phyloP scores from a whole-genome alignment of 2,329 filamentous ascomycete species.

The Ophiocordyceps unilateralis region DNA sequence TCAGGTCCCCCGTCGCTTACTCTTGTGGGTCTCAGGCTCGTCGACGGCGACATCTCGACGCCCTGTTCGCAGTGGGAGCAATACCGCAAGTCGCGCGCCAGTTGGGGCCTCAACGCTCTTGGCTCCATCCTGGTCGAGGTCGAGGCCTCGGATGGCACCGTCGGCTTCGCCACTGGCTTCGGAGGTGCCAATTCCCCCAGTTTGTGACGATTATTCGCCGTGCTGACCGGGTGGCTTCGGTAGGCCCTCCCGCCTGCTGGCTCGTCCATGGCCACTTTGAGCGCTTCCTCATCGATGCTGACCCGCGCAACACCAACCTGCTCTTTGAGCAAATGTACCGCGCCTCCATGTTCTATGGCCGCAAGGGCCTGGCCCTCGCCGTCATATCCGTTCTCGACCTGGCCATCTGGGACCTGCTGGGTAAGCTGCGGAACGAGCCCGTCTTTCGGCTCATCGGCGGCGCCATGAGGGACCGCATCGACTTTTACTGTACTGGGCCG shows the following conservation, averaged over 20 bases:
- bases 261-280: slow-evolving; percentile 86
- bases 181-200: slow-evolving; percentile 36
- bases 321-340: slow-evolving; percentile 96
- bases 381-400: slow-evolving; percentile 91
- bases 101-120: slow-evolving; percentile 90
- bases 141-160: slow-evolving; percentile 76
- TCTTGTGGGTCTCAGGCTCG: slow-evolving; percentile 43
- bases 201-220: too few species aligned
- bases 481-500: slow-evolving; percentile 92
- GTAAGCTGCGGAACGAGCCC: slow-evolving; percentile 80
- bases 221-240: neutral
- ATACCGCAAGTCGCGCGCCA: slow-evolving; percentile 74
- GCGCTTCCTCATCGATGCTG: slow-evolving; percentile 74
- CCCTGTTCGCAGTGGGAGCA: slow-evolving; percentile 82
- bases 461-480: slow-evolving; percentile 62
- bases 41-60: slow-evolving; percentile 82
- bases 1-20: slow-evolving; percentile 7
- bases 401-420: slow-evolving; percentile 80
- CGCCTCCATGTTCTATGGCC: slow-evolving; percentile 88
- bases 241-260: slow-evolving; percentile 81
- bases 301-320: slow-evolving; percentile 79
- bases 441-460: slow-evolving; percentile 92
- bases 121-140: slow-evolving; percentile 87
- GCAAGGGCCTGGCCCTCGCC: slow-evolving; percentile 77
- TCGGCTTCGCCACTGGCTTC: slow-evolving; percentile 86